phyloP scores from a whole-genome alignment of 2,329 filamentous ascomycete species.

The Talaromyces sp. region DNA sequence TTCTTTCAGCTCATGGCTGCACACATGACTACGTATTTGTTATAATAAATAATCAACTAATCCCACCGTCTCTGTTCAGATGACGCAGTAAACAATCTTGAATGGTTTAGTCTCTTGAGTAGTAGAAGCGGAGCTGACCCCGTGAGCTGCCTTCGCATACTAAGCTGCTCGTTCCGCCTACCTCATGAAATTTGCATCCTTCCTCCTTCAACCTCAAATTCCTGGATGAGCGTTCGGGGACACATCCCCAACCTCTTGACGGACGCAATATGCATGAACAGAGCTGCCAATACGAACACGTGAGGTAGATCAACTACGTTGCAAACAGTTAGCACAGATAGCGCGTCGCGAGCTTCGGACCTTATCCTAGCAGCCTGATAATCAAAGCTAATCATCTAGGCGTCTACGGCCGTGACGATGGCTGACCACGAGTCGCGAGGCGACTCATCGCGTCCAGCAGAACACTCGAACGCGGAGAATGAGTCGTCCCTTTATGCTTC shows the following conservation, averaged over 20 bases:
- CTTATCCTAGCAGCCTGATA: neutral
- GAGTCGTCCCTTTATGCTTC: conserved; percentile 12
- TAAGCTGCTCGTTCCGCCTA: neutral
- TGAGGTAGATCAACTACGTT: conserved; percentile 1
- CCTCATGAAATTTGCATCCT: neutral
- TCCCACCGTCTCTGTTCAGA: neutral
- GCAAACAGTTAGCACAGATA: neutral
- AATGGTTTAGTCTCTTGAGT: neutral
- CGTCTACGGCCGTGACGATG: conserved; percentile 15
- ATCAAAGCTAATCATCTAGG: neutral
- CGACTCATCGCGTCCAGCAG: conserved; percentile 12
- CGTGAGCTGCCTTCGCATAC: conserved; percentile 11
- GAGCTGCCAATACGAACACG: neutral
- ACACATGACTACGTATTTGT: too few relatives aligned
- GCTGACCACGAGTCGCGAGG: conserved; percentile 15
- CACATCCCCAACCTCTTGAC: conserved; percentile 2
- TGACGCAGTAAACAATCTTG: neutral
- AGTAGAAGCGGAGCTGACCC: neutral
- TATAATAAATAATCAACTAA: neutral
- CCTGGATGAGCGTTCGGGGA: conserved; percentile 6
- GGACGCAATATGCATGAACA: neutral
- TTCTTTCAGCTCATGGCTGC: too few relatives aligned
- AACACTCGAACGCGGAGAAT: neutral
- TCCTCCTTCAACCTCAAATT: neutral
- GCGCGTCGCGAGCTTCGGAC: neutral